These are phyloP conservation scores for Verticillium tricorpus DNA, from an alignment of 2,329 filamentous ascomycete genomes.

Conservation along the genomic window DNA sequence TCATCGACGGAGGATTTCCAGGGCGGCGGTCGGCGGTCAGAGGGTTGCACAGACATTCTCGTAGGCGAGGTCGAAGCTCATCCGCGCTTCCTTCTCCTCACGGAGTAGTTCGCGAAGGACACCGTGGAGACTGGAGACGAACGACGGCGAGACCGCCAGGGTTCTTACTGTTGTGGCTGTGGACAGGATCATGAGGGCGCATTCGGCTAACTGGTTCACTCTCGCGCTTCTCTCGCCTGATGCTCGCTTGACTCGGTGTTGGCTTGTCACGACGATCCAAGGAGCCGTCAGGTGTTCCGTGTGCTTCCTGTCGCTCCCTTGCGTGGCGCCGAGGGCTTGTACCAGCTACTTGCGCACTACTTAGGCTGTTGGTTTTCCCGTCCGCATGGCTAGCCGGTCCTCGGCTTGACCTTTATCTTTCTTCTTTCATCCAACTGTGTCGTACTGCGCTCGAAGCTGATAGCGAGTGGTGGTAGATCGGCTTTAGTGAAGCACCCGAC, in stretches of 20 bases:
- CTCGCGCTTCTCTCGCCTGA: not conserved
- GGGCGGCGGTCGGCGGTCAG: constrained; percentile 2
- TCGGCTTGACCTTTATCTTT: not conserved
- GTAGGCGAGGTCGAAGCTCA: not conserved
- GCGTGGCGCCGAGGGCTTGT: not conserved
- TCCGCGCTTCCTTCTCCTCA: constrained; percentile 3
- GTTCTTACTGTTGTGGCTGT: not conserved
- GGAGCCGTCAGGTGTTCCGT: not conserved
- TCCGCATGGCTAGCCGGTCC: not conserved
- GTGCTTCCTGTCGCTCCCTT: not conserved
- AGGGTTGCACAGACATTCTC: constrained; percentile 9
- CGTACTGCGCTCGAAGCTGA: not conserved
- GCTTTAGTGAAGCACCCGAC: not conserved
- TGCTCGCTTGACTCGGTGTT: not conserved
- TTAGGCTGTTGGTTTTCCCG: not conserved
- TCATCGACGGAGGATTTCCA: not conserved
- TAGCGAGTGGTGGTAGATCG: not conserved
- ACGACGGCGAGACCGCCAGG: not conserved
- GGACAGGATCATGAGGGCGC: not conserved
- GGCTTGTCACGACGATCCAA: not conserved
- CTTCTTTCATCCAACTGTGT: not conserved
- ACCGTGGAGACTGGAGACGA: not conserved
- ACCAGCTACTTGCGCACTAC: not conserved
- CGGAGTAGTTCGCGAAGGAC: not conserved
- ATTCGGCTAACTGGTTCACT: no score